Evolutionary conservation across 805 yeast genomes (phyloP), one percentile per base, ranked within the genome.

Genomic region (Yarrowia sp.): DNA sequence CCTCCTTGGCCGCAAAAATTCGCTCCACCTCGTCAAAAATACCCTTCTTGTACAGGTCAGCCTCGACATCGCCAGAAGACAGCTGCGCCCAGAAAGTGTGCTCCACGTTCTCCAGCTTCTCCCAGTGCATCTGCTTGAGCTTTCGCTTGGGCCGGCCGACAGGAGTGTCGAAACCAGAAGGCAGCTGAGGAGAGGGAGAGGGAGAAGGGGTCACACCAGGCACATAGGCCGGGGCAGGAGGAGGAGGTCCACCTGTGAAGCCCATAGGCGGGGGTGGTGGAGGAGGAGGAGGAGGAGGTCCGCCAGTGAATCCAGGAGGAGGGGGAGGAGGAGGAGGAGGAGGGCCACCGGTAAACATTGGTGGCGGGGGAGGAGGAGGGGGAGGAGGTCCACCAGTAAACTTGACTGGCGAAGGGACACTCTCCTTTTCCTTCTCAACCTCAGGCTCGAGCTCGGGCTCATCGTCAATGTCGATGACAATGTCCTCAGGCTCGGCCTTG

Each of bases 81-180:
- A 87, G 85, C 41, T 86, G 84, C 19, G 85, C 82, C 98, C 99
- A 93, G 66, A 95, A 88, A 0, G 98, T 92, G 49, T 87, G 84
- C 62, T 87, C 89, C 21, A 95, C 88, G 66, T 86, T 82, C 35
- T 93, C 97, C 40, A 96, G 81, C 71, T 89, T 90, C 70, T 93
- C 97, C 98, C 98, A 96, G 74, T 95, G 99, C 79, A 95, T 82
- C 74, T 93, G 99, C 74, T 96, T 95, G 68, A 95, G 82, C 73
- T 88, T 90, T 66, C 84, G 81, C 71, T 84, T 85, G 3, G 96
- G 92, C 67, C 90, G 79, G 7, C 70, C 56, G 9, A 67, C 77
- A 4, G 79, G 75, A 17, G 72, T 70, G 8, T 78, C 74, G 7
- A 76, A 77, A 5, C 64, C 65, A 14, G 64, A 51, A 14, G 79